Base-by-base conservation (phyloP, 2,329 filamentous ascomycete species). In the Pseudogymnoascus sp. region DNA sequence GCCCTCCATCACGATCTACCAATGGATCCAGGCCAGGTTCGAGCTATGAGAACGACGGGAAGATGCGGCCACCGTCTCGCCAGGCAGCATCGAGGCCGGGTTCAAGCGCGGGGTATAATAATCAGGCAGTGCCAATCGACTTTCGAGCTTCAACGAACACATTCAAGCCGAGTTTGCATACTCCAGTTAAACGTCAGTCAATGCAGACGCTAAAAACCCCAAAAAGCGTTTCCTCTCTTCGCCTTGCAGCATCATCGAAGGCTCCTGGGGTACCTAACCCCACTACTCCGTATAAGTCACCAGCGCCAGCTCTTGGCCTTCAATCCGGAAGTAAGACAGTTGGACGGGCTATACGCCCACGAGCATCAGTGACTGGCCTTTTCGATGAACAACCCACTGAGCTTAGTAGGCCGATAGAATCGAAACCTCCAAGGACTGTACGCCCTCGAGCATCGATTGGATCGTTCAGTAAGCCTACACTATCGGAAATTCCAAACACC, bases 1-100 rank as follows among this genome's bases (percentile, higher is more conserved):
- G 80, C 15, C 82, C 87, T 31, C n/a, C 64, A 8, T 70, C 69
- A 13, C 65, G 66, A 15, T 62, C 63, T 5, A 64, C 55, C 21
- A 63, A 63, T 39, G 63, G 62, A 9, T 71, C 69, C 5, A 66
- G 69, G 33, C 68, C 69, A n/a, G 66, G 64, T 69, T 90, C 73
- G 66, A 88, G 76, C 78, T 87, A 76, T 79, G 87, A 72, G 70
- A 86, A 73, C 75, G 89, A 77, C 76, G 81, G 70, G 67, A 88
- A 80, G 72, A 82, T 70, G 74, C 76, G 76, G 29, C 76, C 80
- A 13, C 74, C 76, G 0, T 80, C 80, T 21, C 78, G 78, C 31
- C 79, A 78, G 37, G 75, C 76, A 4, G 84, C 80, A 67, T 73
- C 72, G 21, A 79, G 83, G 21, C 83, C 80, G 6, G 80, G 81